These are phyloP conservation scores for Aureobasidium pullulans DNA, from an alignment of 2,329 filamentous ascomycete species.

Conservation along the genomic window DNA sequence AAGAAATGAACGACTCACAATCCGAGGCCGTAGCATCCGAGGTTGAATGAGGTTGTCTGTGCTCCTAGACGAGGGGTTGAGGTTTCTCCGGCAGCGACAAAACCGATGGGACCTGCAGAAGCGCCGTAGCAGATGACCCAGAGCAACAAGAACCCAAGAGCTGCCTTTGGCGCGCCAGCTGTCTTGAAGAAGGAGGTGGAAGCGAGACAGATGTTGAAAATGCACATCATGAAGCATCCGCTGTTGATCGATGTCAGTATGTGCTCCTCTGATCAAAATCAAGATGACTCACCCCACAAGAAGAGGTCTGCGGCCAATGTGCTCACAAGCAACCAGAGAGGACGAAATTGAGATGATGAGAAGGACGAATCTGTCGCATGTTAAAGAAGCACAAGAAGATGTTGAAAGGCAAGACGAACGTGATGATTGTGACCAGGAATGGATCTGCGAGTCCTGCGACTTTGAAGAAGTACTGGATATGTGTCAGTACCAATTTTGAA, in stretches of 20 bases:
- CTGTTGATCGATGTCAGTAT: not conserved
- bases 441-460: slow-evolving; percentile 17
- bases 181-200: slow-evolving; percentile 14
- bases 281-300: slow-evolving; percentile 11
- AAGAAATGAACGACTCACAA: slow-evolving; percentile 9
- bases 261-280: not conserved
- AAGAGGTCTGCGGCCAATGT: slow-evolving; percentile 16
- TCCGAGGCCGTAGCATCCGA: slow-evolving; percentile 14
- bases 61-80: slow-evolving; percentile 16
- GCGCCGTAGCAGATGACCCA: slow-evolving; percentile 18
- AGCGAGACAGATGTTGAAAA: slow-evolving; percentile 17
- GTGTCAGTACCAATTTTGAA: not conserved
- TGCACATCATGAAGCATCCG: slow-evolving; percentile 17
- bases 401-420: slow-evolving; percentile 20
- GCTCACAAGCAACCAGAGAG: slow-evolving; percentile 16
- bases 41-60: slow-evolving; percentile 13
- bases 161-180: slow-evolving; percentile 13
- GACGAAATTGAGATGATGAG: slow-evolving; percentile 27
- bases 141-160: slow-evolving; percentile 16
- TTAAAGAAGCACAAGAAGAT: not conserved
- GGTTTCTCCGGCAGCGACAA: slow-evolving; percentile 16
- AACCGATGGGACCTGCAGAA: slow-evolving; percentile 17
- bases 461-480: slow-evolving; percentile 17
- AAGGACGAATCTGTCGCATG: slow-evolving; percentile 17
- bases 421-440: slow-evolving; percentile 23